Conservation (phyloP, 2,329 filamentous ascomycete species). For the Aspergillus costaricaensis region DNA sequence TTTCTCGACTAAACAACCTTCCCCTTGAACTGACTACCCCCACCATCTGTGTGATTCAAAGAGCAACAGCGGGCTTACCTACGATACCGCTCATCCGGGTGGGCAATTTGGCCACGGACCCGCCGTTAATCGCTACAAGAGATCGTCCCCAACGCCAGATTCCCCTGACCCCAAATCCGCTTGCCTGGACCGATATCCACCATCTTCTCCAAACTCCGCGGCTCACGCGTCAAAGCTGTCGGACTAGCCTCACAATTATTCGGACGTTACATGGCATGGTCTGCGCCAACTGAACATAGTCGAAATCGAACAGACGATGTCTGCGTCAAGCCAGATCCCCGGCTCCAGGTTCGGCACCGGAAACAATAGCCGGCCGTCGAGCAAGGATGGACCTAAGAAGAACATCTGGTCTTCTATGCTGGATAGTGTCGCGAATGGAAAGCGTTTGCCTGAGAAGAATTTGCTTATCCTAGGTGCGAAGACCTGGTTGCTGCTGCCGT, state of each 20-base stretch:
- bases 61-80: neutral
- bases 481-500: constrained; percentile 1
- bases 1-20: neutral
- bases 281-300: constrained; percentile 37
- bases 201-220: constrained; percentile 8
- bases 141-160: constrained; percentile 7
- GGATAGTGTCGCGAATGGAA: constrained; percentile 84
- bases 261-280: constrained; percentile 34
- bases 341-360: constrained; percentile 33
- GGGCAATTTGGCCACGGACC: neutral
- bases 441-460: constrained; percentile 88
- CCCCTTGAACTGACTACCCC: neutral
- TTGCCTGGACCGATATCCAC: constrained; percentile 21
- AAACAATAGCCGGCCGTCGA: constrained; percentile 45
- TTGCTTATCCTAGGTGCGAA: constrained; percentile 75
- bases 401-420: constrained; percentile 95
- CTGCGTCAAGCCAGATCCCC: constrained; percentile 39
- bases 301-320: constrained; percentile 41
- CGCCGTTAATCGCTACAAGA: neutral
- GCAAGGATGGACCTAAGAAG: constrained; percentile 70
- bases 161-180: constrained; percentile 37
- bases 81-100: constrained; percentile 2
- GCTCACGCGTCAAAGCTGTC: constrained; percentile 21
- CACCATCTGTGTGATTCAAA: neutral
- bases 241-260: neutral